Evolutionary conservation across 495 filamentous ascomycete species (phyloP).

Genomic region (Neohortaea acidophila): DNA sequence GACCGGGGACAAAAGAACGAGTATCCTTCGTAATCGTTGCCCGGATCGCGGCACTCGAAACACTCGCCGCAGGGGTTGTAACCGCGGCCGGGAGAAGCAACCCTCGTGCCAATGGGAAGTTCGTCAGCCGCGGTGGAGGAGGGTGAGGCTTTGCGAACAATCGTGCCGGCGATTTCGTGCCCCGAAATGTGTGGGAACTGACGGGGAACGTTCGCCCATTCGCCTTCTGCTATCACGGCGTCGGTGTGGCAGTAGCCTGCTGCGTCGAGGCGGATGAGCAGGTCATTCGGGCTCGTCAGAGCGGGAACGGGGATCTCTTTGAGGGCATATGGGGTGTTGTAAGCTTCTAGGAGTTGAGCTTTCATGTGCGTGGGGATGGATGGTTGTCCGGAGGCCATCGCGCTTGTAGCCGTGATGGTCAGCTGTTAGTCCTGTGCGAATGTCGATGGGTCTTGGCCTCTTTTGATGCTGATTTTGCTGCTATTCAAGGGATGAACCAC

Average conservation of each 20-base stretch:
- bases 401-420: no score
- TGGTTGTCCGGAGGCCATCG: no score
- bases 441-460: no score
- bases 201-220: conserved; percentile 24
- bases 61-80: conserved; percentile 35
- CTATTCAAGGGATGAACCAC: no score
- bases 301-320: conserved; percentile 33
- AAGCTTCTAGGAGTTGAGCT: conserved; percentile 22
- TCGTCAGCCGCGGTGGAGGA: conserved; percentile 21
- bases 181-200: conserved; percentile 36
- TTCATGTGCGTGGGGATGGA: conserved; percentile 15
- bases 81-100: conserved; percentile 31
- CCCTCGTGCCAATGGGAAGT: conserved; percentile 33
- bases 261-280: conserved; percentile 41
- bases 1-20: conserved; percentile 21
- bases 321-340: conserved; percentile 36
- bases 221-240: conserved; percentile 30
- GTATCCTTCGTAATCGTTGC: conserved; percentile 33
- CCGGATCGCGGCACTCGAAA: conserved; percentile 31
- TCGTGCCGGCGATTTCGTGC: conserved; percentile 43
- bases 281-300: conserved; percentile 31
- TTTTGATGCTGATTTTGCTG: no score
- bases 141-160: conserved; percentile 30
- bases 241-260: conserved; percentile 48
- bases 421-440: no score